A percentile compares a stretch with the other conserved stretches of the same genome.
These are phyloP conservation scores for Yarrowia sp. DNA, from an alignment of 805 yeast species.

Conservation along the genomic window DNA sequence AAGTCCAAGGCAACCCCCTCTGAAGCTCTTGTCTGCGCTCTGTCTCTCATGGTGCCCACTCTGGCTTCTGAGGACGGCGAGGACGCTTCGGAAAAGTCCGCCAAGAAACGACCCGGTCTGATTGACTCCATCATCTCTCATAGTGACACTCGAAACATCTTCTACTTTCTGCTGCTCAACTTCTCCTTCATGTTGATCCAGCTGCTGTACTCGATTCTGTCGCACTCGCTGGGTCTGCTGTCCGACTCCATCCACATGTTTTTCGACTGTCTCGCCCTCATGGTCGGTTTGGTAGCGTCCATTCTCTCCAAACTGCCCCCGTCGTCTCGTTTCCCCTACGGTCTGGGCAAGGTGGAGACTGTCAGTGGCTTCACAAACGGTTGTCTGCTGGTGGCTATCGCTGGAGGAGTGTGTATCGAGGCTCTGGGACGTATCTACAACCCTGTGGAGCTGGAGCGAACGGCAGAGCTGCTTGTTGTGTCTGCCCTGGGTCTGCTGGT, in stretches of 20 bases:
- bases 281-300: slow-evolving; percentile 87
- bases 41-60: slow-evolving; percentile 30
- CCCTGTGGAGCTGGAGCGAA: slow-evolving; percentile 75
- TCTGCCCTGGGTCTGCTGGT: slow-evolving; percentile 82
- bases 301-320: slow-evolving; percentile 58
- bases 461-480: slow-evolving; percentile 81
- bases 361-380: slow-evolving; percentile 96
- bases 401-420: slow-evolving; percentile 82
- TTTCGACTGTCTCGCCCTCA: slow-evolving; percentile 84
- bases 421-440: slow-evolving; percentile 75
- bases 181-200: slow-evolving; percentile 94
- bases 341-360: slow-evolving; percentile 79
- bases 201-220: slow-evolving; percentile 83
- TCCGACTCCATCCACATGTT: slow-evolving; percentile 97
- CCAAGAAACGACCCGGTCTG: slow-evolving; percentile 9
- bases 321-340: slow-evolving; percentile 78
- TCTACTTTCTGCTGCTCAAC: slow-evolving; percentile 79
- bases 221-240: slow-evolving; percentile 84
- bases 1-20: slow-evolving; percentile 29
- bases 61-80: slow-evolving; percentile 4
- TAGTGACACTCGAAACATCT: slow-evolving; percentile 81
- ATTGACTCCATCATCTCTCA: slow-evolving; percentile 46
- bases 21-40: slow-evolving; percentile 28
- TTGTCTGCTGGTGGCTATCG: slow-evolving; percentile 79
- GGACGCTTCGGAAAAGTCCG: slow-evolving; percentile 1